Conservation (phyloP, 2,329 filamentous ascomycete genomes). For the Alternaria dauci region DNA sequence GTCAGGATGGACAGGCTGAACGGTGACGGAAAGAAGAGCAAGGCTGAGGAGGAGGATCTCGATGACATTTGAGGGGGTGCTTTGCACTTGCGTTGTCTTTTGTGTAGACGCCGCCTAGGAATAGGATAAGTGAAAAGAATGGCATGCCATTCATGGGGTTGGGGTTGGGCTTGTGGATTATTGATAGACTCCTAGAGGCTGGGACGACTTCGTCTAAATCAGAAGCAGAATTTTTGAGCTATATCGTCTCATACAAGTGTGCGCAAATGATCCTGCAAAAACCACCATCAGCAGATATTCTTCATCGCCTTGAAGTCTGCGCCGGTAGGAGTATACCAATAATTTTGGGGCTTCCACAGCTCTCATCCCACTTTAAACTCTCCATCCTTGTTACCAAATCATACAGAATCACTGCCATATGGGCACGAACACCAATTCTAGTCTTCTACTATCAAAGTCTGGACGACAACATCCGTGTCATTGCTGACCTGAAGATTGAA, state of each 20-base stretch:
- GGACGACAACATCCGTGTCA: too few relatives aligned
- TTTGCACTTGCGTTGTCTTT: neutral
- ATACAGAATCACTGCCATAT: too few relatives aligned
- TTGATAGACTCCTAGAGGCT: slow-evolving; percentile 10
- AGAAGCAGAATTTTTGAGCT: neutral
- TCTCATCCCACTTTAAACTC: too few relatives aligned
- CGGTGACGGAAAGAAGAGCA: slow-evolving; percentile 55
- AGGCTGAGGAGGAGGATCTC: slow-evolving; percentile 40
- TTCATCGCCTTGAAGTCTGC: too few relatives aligned
- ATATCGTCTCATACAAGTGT: neutral
- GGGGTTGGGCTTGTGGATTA: neutral
- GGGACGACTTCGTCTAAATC: neutral
- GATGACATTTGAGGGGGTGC: slow-evolving; percentile 45
- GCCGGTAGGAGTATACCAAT: too few relatives aligned
- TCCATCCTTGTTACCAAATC: too few relatives aligned
- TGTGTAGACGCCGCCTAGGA: neutral
- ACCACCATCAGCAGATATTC: too few relatives aligned
- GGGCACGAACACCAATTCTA: too few relatives aligned
- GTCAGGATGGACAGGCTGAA: slow-evolving; percentile 53
- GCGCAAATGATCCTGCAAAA: neutral
- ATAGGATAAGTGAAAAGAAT: slow-evolving; percentile 1
- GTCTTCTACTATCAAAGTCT: too few relatives aligned
- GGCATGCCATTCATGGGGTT: slow-evolving; percentile 1
- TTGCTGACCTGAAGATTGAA: too few relatives aligned
- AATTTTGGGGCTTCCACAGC: too few relatives aligned